A percentile compares a stretch with the other conserved stretches of the same genome.
phyloP scores from a whole-genome alignment of 768 basidiomycete species.

The Termitomyces sp. region DNA sequence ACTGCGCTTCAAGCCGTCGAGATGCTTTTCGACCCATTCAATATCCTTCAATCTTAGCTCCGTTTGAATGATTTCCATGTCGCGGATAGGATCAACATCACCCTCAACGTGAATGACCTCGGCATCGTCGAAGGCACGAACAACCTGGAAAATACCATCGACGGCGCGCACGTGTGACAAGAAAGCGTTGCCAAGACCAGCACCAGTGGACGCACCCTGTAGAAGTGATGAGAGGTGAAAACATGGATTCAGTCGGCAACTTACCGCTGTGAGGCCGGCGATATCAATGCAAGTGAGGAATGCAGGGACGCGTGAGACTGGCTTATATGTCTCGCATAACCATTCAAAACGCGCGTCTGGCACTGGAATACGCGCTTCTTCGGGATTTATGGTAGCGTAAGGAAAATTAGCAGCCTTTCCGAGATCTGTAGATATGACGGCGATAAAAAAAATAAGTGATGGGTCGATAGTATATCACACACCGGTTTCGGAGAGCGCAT shows the following conservation, averaged over 20 bases:
- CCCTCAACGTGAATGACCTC: slow-evolving; percentile 99
- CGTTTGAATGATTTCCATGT: slow-evolving; percentile 96
- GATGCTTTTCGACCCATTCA: slow-evolving; percentile 94
- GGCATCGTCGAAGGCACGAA: slow-evolving; percentile 98
- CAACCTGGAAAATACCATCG: slow-evolving; percentile 98
- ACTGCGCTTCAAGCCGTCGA: slow-evolving; percentile 73
- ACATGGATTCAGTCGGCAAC: slow-evolving; percentile 19
- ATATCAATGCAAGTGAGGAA: slow-evolving; percentile 98
- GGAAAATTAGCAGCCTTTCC: slow-evolving; percentile 98
- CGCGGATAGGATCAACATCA: slow-evolving; percentile 90
- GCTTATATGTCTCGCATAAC: slow-evolving; percentile 90
- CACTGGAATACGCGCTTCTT: slow-evolving; percentile 94
- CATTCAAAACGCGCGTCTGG: slow-evolving; percentile 94
- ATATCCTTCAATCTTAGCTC: slow-evolving; percentile 96
- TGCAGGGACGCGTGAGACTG: slow-evolving; percentile 81
- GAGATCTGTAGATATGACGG: slow-evolving; percentile 46
- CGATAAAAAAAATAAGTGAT: slow-evolving; percentile 3
- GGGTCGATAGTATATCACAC: slow-evolving; percentile 17
- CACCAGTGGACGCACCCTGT: slow-evolving; percentile 94
- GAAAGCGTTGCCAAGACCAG: slow-evolving; percentile 96
- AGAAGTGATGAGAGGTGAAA: slow-evolving; percentile 1
- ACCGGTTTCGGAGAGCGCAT: slow-evolving; percentile 90
- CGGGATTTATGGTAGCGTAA: slow-evolving; percentile 90
- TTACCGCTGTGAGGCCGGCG: slow-evolving; percentile 90
- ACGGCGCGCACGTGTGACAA: slow-evolving; percentile 96